Conservation (phyloP, 805 yeast species). For the Saccharomycopsis selenospora region DNA sequence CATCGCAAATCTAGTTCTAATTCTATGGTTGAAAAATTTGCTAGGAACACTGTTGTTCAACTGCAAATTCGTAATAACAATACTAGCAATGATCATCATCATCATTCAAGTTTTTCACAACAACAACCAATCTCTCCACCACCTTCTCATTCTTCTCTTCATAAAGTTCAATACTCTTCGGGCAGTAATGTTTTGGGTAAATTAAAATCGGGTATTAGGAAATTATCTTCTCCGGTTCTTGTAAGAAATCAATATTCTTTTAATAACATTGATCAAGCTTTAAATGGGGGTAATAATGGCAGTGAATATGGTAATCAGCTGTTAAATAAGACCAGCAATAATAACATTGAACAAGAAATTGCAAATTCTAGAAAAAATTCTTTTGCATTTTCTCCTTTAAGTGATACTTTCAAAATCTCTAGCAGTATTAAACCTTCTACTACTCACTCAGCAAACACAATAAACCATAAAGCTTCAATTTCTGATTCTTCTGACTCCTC, state of each 20-base stretch:
- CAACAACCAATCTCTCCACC: too few relatives aligned
- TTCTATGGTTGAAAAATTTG: slow-evolving; percentile 3
- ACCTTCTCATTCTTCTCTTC: too few relatives aligned
- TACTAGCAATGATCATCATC: background rate
- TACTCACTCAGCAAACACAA: background rate
- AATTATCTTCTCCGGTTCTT: slow-evolving; percentile 11
- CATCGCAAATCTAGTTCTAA: slow-evolving; percentile 14
- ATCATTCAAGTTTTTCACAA: background rate
- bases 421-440: background rate
- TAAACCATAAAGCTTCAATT: background rate
- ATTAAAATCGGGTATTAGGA: slow-evolving; percentile 8
- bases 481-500: background rate
- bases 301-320: background rate
- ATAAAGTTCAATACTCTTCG: slow-evolving; percentile 11
- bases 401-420: background rate
- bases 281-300: too few relatives aligned
- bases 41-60: background rate
- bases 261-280: background rate
- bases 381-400: background rate
- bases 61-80: background rate
- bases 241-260: background rate
- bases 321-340: background rate
- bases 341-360: background rate
- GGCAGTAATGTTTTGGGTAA: slow-evolving; percentile 12
- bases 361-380: background rate